phyloP scores from a whole-genome alignment of 331 rosid species.

The Erythrophleum ivorense region DNA sequence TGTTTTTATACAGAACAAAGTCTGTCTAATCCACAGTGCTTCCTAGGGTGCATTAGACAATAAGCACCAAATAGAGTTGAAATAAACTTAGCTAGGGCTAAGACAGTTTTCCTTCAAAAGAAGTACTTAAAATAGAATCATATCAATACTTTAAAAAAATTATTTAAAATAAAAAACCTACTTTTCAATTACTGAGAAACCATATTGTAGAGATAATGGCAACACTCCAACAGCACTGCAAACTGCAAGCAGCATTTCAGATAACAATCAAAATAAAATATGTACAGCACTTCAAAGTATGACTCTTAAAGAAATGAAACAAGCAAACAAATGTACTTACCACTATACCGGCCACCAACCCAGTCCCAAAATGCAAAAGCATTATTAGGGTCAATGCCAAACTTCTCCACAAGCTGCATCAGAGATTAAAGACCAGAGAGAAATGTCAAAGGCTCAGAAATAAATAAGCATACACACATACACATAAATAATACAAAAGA shows the following conservation, averaged over 20 bases:
- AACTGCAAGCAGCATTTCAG: constrained; percentile 64
- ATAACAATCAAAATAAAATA: constrained; percentile 37
- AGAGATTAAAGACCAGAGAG: constrained; percentile 38
- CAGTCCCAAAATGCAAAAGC: constrained; percentile 99
- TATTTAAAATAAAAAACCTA: constrained; percentile 50
- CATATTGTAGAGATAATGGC: constrained; percentile 92
- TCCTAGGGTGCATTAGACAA: constrained; percentile 20
- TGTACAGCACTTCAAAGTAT: constrained; percentile 22
- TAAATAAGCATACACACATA: not conserved
- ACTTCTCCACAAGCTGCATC: constrained; percentile 90
- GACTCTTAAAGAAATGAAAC: not conserved
- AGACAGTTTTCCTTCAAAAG: constrained; percentile 24
- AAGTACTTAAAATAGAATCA: constrained; percentile 25
- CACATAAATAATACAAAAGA: constrained; percentile 1
- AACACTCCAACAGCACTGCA: constrained; percentile 99
- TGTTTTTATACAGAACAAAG: not conserved
- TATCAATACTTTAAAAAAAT: not conserved
- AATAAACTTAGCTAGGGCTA: constrained; percentile 14
- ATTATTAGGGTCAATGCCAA: constrained; percentile 97
- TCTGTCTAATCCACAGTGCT: constrained; percentile 31
- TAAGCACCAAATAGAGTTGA: not conserved
- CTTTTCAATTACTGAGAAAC: constrained; percentile 87
- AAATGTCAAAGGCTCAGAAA: constrained; percentile 11
- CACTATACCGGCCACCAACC: constrained; percentile 99
- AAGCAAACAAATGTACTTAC: constrained; percentile 42